These are phyloP conservation scores for Evansstolkia leycettana DNA, from an alignment of 495 filamentous ascomycete genomes.

Conservation along the genomic window DNA sequence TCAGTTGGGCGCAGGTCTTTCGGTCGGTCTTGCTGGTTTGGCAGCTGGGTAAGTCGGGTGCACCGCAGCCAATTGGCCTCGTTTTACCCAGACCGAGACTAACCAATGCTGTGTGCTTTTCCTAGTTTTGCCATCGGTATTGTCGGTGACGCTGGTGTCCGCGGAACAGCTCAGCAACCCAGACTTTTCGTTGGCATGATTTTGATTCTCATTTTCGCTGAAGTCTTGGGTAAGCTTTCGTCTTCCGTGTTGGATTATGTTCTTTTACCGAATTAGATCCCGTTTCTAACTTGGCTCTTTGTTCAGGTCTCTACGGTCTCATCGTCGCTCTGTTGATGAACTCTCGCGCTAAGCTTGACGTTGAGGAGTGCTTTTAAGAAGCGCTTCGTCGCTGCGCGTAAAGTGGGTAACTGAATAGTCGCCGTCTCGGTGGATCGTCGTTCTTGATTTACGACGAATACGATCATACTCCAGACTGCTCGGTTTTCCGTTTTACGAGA, in stretches of 20 bases:
- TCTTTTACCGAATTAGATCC: not conserved
- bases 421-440: no score
- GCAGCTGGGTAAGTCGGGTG: constrained; percentile 65
- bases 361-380: no score
- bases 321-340: constrained; percentile 99
- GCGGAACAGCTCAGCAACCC: constrained; percentile 95
- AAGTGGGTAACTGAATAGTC: no score
- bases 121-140: constrained; percentile 90
- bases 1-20: constrained; percentile 91
- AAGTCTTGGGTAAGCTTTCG: constrained; percentile 73
- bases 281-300: not conserved
- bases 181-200: constrained; percentile 99
- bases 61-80: no score
- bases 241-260: no score
- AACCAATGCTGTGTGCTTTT: constrained; percentile 3
- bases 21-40: constrained; percentile 92
- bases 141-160: constrained; percentile 97
- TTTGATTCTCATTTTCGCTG: constrained; percentile 99
- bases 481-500: not conserved
- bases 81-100: no score
- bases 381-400: constrained; percentile 3
- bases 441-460: no score
- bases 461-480: not conserved
- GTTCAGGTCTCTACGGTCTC: constrained; percentile 82
- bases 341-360: constrained; percentile 37